A percentile compares a stretch with the other conserved stretches of the same genome.
These are phyloP conservation scores for Hyphopichia burtonii DNA, from an alignment of 1,139 yeast genomes.

Conservation along the genomic window DNA sequence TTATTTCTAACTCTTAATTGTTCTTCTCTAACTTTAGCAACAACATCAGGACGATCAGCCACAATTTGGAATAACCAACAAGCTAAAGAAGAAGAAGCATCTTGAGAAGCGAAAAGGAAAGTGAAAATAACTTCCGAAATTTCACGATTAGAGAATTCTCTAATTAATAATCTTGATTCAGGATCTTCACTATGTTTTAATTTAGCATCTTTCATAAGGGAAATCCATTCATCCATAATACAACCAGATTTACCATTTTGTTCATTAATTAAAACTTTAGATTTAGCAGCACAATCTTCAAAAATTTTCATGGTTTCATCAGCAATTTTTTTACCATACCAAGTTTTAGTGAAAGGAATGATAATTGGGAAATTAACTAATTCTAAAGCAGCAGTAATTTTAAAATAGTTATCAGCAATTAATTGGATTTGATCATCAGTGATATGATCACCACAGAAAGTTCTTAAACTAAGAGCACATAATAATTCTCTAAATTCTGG, in stretches of 20 bases:
- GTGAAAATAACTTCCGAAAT: slow-evolving; percentile 96
- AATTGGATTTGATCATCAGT: slow-evolving; percentile 83
- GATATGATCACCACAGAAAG: slow-evolving; percentile 95
- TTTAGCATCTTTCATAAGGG: slow-evolving; percentile 76
- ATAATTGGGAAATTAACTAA: slow-evolving; percentile 96
- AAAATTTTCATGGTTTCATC: slow-evolving; percentile 92
- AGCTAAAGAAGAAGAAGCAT: slow-evolving; percentile 96
- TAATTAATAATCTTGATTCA: slow-evolving; percentile 58
- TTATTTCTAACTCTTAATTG: slow-evolving; percentile 80
- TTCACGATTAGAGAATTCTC: slow-evolving; percentile 87
- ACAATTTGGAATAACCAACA: slow-evolving; percentile 97
- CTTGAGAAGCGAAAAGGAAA: slow-evolving; percentile 95
- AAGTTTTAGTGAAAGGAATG: slow-evolving; percentile 90
- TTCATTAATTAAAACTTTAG: slow-evolving; percentile 71
- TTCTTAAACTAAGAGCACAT: slow-evolving; percentile 89
- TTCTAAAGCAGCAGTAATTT: slow-evolving; percentile 92
- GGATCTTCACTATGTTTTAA: slow-evolving; percentile 46
- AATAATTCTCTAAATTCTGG: slow-evolving; percentile 92
- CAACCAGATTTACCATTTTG: slow-evolving; percentile 80
- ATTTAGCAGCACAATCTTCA: slow-evolving; percentile 81
- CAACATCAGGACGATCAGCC: slow-evolving; percentile 92
- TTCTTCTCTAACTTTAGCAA: slow-evolving; percentile 82
- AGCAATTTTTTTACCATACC: slow-evolving; percentile 95
- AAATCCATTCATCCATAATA: slow-evolving; percentile 95
- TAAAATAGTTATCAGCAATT: slow-evolving; percentile 88